A percentile compares a stretch with the other conserved stretches of the same genome.
Evolutionary conservation across 2,329 filamentous ascomycete genomes (phyloP).

Genomic region (Tolypocladium album): DNA sequence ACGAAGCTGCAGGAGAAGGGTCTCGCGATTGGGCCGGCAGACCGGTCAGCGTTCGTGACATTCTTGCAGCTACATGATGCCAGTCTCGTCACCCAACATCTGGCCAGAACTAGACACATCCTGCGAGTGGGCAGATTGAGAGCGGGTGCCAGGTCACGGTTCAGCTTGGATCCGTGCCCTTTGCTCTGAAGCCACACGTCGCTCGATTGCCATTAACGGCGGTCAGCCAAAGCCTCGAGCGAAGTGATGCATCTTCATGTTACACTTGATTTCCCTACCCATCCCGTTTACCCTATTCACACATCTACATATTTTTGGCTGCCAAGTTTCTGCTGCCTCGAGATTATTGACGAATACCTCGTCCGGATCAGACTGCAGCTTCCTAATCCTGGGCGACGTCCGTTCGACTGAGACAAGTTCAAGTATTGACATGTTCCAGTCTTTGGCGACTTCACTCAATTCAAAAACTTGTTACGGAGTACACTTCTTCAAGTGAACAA

Average conservation of each 20-base stretch:
- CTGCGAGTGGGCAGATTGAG: not conserved
- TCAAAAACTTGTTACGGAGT: no score
- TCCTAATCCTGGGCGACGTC: no score
- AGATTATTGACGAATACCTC: no score
- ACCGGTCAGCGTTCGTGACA: not conserved
- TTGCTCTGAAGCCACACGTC: not conserved
- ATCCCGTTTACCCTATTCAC: not conserved
- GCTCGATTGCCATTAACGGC: not conserved
- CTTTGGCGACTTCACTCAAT: no score
- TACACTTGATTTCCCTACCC: not conserved
- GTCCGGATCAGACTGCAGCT: no score
- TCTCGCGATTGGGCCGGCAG: not conserved
- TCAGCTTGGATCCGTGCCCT: not conserved
- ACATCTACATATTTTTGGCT: no score
- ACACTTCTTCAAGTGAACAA: no score
- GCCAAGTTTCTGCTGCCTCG: no score
- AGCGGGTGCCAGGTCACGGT: not conserved
- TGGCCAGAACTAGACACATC: not conserved
- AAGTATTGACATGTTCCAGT: no score
- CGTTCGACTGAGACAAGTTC: no score
- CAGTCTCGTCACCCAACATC: not conserved
- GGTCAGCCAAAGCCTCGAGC: not conserved
- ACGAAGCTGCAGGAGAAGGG: not conserved
- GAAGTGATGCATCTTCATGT: not conserved
- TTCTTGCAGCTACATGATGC: not conserved